Base-by-base conservation (phyloP, 2,329 filamentous ascomycete genomes). In the Elsinoe arachidis region DNA sequence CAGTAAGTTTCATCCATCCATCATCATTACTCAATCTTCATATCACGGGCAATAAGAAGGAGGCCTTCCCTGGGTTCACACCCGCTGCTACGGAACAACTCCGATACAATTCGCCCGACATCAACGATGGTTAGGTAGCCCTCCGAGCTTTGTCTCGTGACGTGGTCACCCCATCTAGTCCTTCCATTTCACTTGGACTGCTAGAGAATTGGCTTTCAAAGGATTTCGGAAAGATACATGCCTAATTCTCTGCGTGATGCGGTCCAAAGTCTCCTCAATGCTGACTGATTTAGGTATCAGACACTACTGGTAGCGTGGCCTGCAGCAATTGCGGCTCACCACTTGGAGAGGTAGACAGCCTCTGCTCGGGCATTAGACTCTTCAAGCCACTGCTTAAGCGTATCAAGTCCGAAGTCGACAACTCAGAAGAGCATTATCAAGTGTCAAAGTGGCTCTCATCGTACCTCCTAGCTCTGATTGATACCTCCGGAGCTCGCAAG, bases 381-480 rank as follows among this genome's bases (percentile, higher is more conserved):
- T 63, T 61, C 47, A 71, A 71, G 57, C 55, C 61, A 19, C 46
- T 60, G 14, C 59, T 70, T 7, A 46, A 46, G 62, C 66, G 5
- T 53, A 68, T 17, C 63, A 17, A 44, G 3, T 30, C 55, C 7
- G 44, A 17, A 10, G 21, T 23, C 6, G 19, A 30, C 2, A 21
- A 30, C 17, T n/a, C 39, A n/a, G 26, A 12, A n/a, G 5, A 17
- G 52, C 38, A 21, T 46, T 38, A 49, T 51, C 37, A 14, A 11
- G 70, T 63, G 59, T 62, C 57, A 41, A 71, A 76, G 57, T 80
- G 70, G 72, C 72, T 84, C 26, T 75, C 78, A n/a, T 78, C 79
- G 5, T 78, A 80, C 56, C 69, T 85, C 3, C 71, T 84, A 26
- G 76, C 77, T 55, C 68, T 80, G 4, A 77, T 82, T 39, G 80